Evolutionary conservation across 768 basidiomycete species (phyloP).

Genomic region (Rhodocollybia butyracea): DNA sequence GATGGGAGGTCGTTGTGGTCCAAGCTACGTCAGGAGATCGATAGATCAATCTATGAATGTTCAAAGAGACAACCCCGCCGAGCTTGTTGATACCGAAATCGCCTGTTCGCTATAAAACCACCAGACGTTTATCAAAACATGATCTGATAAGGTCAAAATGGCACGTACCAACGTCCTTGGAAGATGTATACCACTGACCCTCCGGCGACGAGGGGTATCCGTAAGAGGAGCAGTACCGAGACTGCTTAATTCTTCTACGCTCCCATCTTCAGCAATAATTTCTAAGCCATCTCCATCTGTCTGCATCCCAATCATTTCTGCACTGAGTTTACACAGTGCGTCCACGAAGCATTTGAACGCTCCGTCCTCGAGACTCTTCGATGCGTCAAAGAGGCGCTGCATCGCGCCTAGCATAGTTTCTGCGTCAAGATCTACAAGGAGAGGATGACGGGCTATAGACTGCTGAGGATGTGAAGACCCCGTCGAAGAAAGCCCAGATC

Average conservation of each 20-base stretch:
- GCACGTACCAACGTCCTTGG: constrained; percentile 69
- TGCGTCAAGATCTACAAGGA: constrained; percentile 70
- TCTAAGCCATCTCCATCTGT: constrained; percentile 29
- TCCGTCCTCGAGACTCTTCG: constrained; percentile 76
- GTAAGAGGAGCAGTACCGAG: constrained; percentile 43
- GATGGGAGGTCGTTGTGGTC: constrained; percentile 76
- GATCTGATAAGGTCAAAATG: background rate
- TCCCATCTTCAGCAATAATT: constrained; percentile 26
- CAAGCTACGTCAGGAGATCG: constrained; percentile 83
- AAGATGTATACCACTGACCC: constrained; percentile 87
- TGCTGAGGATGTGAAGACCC: constrained; percentile 12
- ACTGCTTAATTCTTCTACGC: constrained; percentile 28
- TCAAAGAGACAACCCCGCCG: constrained; percentile 74
- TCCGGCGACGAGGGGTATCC: constrained; percentile 47
- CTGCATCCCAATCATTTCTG: constrained; percentile 93
- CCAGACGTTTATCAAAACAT: background rate
- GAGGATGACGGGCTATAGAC: constrained; percentile 44
- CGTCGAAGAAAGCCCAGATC: background rate
- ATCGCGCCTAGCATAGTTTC: constrained; percentile 74
- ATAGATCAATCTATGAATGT: constrained; percentile 84
- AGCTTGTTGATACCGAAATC: constrained; percentile 94
- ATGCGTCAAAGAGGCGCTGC: constrained; percentile 82
- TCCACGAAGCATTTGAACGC: constrained; percentile 76
- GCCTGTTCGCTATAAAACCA: constrained; percentile 62
- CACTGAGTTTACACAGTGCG: constrained; percentile 82